Percentiles rank a stretch among this genome's conserved stretches.
These are phyloP conservation scores for Pseudomicrostroma phylloplanum DNA, from an alignment of 1,284 basidiomycete genomes.

Conservation along the genomic window DNA sequence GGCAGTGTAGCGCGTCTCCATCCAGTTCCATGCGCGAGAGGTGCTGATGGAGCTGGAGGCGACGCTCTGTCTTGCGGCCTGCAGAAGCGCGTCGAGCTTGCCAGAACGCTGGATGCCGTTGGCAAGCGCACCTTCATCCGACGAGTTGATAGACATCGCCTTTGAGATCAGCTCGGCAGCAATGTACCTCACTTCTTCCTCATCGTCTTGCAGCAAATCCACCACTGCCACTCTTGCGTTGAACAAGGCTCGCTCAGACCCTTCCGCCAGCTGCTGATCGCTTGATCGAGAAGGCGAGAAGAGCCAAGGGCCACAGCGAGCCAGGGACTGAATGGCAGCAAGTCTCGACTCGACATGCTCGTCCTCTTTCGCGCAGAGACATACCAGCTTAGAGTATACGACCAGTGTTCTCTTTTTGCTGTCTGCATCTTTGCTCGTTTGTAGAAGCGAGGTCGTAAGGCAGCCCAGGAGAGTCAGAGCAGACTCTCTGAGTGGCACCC, in stretches of 20 bases:
- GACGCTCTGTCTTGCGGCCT: background rate
- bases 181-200: background rate
- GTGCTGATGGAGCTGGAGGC: background rate
- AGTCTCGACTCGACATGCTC: constrained; percentile 2
- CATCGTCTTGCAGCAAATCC: constrained; percentile 4
- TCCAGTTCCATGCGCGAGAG: background rate
- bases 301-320: background rate
- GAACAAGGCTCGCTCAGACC: background rate
- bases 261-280: background rate
- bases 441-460: background rate
- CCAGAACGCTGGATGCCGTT: background rate
- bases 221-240: background rate
- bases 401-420: background rate
- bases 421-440: background rate
- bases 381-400: background rate
- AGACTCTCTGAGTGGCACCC: background rate
- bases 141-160: background rate
- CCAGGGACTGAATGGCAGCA: background rate
- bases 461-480: background rate
- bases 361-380: background rate
- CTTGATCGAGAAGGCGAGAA: background rate
- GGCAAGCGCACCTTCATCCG: background rate
- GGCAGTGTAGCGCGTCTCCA: background rate
- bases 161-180: constrained; percentile 2
- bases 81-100: background rate